Percentiles rank a stretch among this genome's conserved stretches.
Conservation (phyloP, 2,329 filamentous ascomycete species). For the Exophiala sp. region DNA sequence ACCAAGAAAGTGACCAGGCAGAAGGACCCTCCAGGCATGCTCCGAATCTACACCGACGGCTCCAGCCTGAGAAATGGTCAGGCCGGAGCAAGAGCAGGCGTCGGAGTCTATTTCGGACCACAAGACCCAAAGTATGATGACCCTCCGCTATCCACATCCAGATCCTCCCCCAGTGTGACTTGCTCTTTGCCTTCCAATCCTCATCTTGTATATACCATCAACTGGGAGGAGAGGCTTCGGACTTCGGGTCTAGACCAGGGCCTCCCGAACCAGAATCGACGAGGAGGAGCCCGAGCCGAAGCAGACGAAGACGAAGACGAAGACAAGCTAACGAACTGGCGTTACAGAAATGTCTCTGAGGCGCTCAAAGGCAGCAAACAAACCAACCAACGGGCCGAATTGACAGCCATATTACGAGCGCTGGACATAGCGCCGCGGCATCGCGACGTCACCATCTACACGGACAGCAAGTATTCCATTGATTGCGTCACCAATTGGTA, state of each 20-base stretch:
- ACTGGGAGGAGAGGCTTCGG: conserved; percentile 22
- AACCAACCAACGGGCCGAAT: conserved; percentile 94
- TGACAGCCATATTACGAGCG: conserved; percentile 79
- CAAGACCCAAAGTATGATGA: conserved; percentile 48
- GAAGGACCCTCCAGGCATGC: conserved; percentile 44
- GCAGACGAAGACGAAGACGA: conserved; percentile 17
- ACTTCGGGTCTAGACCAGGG: conserved; percentile 1
- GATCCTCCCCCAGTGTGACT: conserved; percentile 7
- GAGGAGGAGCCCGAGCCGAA: conserved; percentile 5
- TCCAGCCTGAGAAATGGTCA: conserved; percentile 56
- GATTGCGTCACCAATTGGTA: conserved; percentile 85
- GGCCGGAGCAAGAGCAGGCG: conserved; percentile 51
- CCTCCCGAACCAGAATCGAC: conserved; percentile 5
- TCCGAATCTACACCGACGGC: conserved; percentile 60
- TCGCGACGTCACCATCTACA: conserved; percentile 67
- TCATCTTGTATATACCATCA: conserved; percentile 26
- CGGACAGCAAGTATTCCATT: conserved; percentile 88
- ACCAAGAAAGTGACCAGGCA: conserved; percentile 41
- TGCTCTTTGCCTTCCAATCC: conserved; percentile 8
- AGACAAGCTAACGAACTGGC: conserved; percentile 28
- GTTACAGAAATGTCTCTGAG: conserved; percentile 64
- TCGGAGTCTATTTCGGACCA: conserved; percentile 61
- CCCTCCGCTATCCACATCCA: conserved; percentile 13
- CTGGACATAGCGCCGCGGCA: conserved; percentile 66
- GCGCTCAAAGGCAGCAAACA: conserved; percentile 66